A percentile compares a stretch with the other conserved stretches of the same genome.
Evolutionary conservation across 2,329 filamentous ascomycete species (phyloP).

Genomic region (Ampelomyces quisqualis): DNA sequence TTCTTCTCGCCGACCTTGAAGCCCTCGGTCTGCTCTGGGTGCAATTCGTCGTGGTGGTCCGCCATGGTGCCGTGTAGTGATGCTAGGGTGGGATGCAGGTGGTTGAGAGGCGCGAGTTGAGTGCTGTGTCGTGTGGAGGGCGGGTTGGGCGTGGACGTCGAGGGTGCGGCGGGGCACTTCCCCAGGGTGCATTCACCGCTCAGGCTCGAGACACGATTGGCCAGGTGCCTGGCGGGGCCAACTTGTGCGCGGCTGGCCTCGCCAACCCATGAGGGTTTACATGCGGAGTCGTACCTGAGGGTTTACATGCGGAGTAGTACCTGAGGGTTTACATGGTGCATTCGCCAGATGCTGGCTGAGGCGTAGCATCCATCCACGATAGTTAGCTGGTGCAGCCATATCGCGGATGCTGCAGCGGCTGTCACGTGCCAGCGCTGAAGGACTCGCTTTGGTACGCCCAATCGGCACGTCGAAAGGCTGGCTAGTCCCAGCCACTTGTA

Average conservation of each 20-base stretch:
- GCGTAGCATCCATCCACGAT: too few relatives aligned
- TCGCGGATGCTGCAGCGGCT: neutral
- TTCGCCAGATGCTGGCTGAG: too few relatives aligned
- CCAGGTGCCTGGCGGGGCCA: conserved; percentile 21
- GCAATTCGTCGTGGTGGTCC: conserved; percentile 70
- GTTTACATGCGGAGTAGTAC: too few relatives aligned
- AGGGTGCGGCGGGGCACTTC: conserved; percentile 17
- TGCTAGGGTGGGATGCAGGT: conserved; percentile 3
- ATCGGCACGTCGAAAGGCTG: conserved; percentile 11
- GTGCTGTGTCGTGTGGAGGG: conserved; percentile 11
- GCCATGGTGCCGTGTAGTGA: conserved; percentile 26
- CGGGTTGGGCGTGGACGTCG: conserved; percentile 21
- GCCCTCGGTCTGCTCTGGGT: conserved; percentile 85
- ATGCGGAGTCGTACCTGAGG: too few relatives aligned
- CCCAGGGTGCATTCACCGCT: conserved; percentile 24
- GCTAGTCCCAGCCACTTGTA: neutral
- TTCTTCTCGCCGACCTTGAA: conserved; percentile 99
- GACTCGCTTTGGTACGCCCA: conserved; percentile 16
- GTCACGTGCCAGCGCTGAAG: conserved; percentile 4
- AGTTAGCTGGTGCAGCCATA: neutral
- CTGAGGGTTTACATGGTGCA: too few relatives aligned
- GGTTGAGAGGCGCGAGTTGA: conserved; percentile 8
- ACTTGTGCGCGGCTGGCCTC: conserved; percentile 13
- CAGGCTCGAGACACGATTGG: conserved; percentile 13
- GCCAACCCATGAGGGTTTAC: neutral